phyloP scores from a whole-genome alignment of 2,329 filamentous ascomycete genomes.

The Aspergillus oerlinghausenensis region DNA sequence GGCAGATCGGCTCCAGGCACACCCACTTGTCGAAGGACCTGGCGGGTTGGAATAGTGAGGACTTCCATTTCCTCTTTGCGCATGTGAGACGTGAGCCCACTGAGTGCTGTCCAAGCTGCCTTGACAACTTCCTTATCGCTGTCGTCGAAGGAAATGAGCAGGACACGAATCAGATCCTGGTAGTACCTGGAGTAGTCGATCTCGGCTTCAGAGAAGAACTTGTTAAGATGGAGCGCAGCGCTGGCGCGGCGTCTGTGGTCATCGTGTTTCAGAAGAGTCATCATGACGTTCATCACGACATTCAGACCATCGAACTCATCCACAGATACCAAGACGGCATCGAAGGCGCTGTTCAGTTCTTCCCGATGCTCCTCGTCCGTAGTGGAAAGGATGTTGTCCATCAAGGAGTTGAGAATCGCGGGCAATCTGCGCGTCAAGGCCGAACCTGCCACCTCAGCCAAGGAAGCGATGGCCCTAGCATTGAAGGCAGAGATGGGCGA shows the following conservation, averaged over 20 bases:
- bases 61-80: slow-evolving; percentile 98
- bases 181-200: slow-evolving; percentile 95
- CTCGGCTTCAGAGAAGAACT: slow-evolving; percentile 75
- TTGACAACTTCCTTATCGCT: slow-evolving; percentile 78
- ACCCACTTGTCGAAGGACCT: slow-evolving; percentile 82
- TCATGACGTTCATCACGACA: slow-evolving; percentile 88
- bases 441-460: slow-evolving; percentile 84
- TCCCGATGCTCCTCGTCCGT: slow-evolving; percentile 68
- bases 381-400: slow-evolving; percentile 78
- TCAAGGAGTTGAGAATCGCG: slow-evolving; percentile 84
- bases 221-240: slow-evolving; percentile 73
- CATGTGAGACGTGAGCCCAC: slow-evolving; percentile 79
- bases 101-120: slow-evolving; percentile 81
- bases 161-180: slow-evolving; percentile 84
- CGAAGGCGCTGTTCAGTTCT: slow-evolving; percentile 77
- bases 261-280: slow-evolving; percentile 83
- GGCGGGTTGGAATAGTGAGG: slow-evolving; percentile 77
- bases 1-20: slow-evolving; percentile 78
- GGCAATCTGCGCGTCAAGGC: slow-evolving; percentile 89
- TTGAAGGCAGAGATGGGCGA: slow-evolving; percentile 93
- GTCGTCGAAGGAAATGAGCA: slow-evolving; percentile 91
- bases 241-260: slow-evolving; percentile 79
- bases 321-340: slow-evolving; percentile 84
- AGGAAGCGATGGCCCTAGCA: slow-evolving; percentile 83
- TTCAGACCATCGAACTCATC: slow-evolving; percentile 96